Percentiles rank a stretch among this genome's conserved stretches.
Conservation (phyloP, 192 early-diverging fungal genomes). For the Linnemannia exigua region DNA sequence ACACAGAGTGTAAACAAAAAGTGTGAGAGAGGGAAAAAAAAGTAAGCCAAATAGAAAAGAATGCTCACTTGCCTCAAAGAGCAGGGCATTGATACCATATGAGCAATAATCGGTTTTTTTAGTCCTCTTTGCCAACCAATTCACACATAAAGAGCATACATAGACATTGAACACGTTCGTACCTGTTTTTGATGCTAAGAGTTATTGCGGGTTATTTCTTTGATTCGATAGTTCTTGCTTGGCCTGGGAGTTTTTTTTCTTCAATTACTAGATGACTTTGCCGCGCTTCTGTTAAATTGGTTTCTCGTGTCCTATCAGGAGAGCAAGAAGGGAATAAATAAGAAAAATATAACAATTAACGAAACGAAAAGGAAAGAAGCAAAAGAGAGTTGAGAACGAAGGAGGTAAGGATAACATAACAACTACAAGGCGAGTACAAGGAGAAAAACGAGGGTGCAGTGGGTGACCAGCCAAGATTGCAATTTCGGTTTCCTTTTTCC, state of each 20-base stretch:
- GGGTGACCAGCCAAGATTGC: neutral
- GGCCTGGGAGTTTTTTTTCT: neutral
- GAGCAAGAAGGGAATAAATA: neutral
- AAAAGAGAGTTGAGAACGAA: neutral
- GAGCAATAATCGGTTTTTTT: constrained; percentile 6
- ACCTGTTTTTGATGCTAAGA: neutral
- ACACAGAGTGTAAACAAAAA: neutral
- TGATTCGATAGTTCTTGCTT: neutral
- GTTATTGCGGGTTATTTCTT: neutral
- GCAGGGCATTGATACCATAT: constrained; percentile 8
- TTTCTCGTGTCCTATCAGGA: neutral
- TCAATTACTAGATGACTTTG: neutral
- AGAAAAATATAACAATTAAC: no score
- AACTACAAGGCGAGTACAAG: neutral
- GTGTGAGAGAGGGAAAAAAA: neutral
- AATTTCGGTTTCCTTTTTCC: neutral
- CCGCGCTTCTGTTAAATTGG: constrained; percentile 7
- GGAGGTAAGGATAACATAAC: neutral
- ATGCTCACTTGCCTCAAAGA: neutral
- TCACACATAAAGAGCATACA: neutral
- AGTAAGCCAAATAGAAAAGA: neutral
- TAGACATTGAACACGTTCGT: neutral
- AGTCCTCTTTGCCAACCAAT: neutral
- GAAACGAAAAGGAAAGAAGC: neutral
- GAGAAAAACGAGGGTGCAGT: neutral